Conservation (phyloP, 2,329 filamentous ascomycete species). For the Nectriaceae sp. region DNA sequence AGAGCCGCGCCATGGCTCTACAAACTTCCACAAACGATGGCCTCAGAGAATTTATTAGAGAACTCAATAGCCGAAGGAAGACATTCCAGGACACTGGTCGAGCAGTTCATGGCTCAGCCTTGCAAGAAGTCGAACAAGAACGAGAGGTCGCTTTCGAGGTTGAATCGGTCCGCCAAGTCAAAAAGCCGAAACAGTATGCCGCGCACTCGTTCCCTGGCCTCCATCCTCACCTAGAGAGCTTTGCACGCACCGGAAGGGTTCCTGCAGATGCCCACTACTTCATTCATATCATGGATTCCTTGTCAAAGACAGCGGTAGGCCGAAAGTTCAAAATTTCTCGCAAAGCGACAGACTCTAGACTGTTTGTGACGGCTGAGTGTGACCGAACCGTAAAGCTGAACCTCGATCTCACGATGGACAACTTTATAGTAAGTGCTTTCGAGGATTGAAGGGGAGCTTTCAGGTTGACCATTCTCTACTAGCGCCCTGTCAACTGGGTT, state of each 20-base stretch:
- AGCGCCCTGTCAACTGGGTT: constrained; percentile 61
- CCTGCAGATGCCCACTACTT: constrained; percentile 34
- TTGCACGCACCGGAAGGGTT: constrained; percentile 45
- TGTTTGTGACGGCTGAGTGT: constrained; percentile 39
- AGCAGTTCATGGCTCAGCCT: constrained; percentile 47
- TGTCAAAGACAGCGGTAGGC: constrained; percentile 39
- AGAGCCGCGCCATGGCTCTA: constrained; percentile 10
- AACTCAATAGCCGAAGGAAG: constrained; percentile 22
- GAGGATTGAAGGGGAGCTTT: neutral
- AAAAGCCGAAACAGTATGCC: constrained; percentile 44
- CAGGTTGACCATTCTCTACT: constrained; percentile 23
- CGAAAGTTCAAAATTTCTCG: constrained; percentile 37
- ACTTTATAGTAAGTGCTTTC: constrained; percentile 10
- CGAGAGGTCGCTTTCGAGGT: constrained; percentile 61
- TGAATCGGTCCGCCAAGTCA: constrained; percentile 56
- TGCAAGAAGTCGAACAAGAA: constrained; percentile 63
- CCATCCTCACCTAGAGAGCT: constrained; percentile 46
- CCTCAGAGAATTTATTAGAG: constrained; percentile 19
- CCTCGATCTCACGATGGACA: constrained; percentile 26
- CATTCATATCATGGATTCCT: constrained; percentile 40
- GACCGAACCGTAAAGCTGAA: constrained; percentile 44
- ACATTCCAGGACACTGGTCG: constrained; percentile 26
- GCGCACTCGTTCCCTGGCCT: constrained; percentile 48
- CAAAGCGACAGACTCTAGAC: constrained; percentile 33
- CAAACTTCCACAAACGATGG: constrained; percentile 14